Conservation (phyloP, 2,329 filamentous ascomycete genomes). For the Colletotrichum shisoi region DNA sequence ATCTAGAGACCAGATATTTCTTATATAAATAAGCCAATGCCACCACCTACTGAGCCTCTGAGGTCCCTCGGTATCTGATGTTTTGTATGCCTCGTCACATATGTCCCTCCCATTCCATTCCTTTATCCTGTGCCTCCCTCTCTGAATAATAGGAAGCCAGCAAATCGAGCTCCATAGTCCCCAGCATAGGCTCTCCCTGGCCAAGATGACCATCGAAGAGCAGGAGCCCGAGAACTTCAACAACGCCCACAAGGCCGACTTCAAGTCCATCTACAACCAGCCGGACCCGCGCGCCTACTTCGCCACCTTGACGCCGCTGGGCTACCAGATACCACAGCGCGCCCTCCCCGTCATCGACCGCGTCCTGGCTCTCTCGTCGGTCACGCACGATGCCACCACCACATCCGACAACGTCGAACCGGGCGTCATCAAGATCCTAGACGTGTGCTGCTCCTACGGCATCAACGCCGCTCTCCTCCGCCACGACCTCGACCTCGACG, state of each 20-base stretch:
- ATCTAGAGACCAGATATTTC: not conserved
- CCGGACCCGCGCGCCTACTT: conserved; percentile 29
- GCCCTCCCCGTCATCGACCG: conserved; percentile 20
- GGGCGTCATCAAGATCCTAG: conserved; percentile 4
- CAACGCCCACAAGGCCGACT: conserved; percentile 28
- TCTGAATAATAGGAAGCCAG: too few relatives aligned
- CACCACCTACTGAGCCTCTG: not conserved
- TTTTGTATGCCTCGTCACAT: not conserved
- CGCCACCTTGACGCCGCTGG: conserved; percentile 6
- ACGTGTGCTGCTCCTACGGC: conserved; percentile 28
- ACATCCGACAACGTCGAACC: too few relatives aligned
- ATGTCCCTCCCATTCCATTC: too few relatives aligned
- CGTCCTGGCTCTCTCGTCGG: conserved; percentile 4
- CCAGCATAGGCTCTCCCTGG: not conserved
- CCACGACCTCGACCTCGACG: conserved; percentile 5
- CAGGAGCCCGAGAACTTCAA: not conserved
- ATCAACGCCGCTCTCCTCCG: conserved; percentile 31
- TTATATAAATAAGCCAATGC: not conserved
- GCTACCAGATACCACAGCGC: conserved; percentile 28
- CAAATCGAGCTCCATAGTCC: not conserved
- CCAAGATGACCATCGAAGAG: conserved; percentile 24
- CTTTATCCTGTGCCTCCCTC: not conserved
- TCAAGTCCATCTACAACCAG: conserved; percentile 28
- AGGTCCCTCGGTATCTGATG: not conserved
- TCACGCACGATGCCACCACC: not conserved